These are phyloP conservation scores for Mentha longifolia DNA, from an alignment of 257 asterid species.

Conservation along the genomic window DNA sequence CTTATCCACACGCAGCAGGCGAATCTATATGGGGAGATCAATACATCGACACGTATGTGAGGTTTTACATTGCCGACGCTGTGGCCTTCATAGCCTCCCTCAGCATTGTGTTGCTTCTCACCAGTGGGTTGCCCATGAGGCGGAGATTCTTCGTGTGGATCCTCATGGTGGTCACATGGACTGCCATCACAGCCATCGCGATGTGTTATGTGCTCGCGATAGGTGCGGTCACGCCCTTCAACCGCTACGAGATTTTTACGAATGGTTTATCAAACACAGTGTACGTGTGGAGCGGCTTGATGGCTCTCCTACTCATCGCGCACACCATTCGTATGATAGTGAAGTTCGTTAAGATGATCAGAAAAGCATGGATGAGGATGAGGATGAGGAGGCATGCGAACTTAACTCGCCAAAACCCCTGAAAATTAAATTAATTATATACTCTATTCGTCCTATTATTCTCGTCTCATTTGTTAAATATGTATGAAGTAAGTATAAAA, in stretches of 20 bases:
- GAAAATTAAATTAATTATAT: no score
- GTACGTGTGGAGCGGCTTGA: background rate
- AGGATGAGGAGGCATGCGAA: background rate
- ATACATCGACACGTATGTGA: background rate
- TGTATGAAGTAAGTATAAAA: no score
- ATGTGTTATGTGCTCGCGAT: background rate
- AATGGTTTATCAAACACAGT: background rate
- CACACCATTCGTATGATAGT: constrained; percentile 25
- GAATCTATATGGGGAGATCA: no score
- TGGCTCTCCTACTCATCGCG: background rate
- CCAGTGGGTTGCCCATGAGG: constrained; percentile 32
- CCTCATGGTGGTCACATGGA: background rate
- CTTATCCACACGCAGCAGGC: no score
- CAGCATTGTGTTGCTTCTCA: constrained; percentile 7
- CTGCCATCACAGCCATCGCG: background rate
- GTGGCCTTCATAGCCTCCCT: constrained; percentile 28
- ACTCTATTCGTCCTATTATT: no score
- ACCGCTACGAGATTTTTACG: no score
- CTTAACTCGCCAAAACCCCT: no score
- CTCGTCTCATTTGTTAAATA: no score
- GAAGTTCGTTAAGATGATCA: constrained; percentile 18
- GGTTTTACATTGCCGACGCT: background rate
- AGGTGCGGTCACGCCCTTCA: background rate
- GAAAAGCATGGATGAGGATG: background rate
- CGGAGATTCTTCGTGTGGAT: constrained; percentile 35